phyloP scores from a whole-genome alignment of 805 yeast species.

The Myxozyma mucilagina region DNA sequence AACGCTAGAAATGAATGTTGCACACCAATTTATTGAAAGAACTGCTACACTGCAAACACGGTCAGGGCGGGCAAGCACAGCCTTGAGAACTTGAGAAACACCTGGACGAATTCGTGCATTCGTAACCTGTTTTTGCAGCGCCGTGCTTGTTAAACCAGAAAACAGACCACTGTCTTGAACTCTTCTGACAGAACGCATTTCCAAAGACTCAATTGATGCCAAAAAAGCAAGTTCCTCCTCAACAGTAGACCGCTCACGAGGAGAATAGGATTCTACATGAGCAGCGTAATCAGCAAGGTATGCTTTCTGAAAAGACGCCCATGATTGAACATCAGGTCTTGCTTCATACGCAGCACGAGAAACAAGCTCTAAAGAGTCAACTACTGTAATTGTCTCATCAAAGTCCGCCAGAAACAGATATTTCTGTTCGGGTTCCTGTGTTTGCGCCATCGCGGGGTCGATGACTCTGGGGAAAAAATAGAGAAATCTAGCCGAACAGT shows the following conservation, averaged over 20 bases:
- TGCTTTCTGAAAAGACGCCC: conserved; percentile 23
- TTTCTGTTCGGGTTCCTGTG: neutral
- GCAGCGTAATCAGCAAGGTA: conserved; percentile 26
- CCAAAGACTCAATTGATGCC: conserved; percentile 16
- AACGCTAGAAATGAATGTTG: conserved; percentile 11
- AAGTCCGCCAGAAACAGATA: conserved; percentile 28
- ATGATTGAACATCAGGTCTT: neutral
- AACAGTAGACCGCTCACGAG: conserved; percentile 1
- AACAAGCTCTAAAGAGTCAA: conserved; percentile 28
- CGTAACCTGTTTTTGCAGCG: too few relatives aligned
- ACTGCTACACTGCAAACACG: conserved; percentile 6
- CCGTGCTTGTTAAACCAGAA: conserved; percentile 17
- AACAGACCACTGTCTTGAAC: conserved; percentile 28
- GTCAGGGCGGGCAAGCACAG: neutral
- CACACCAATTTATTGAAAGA: conserved; percentile 33
- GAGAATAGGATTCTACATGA: neutral
- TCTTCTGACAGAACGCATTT: conserved; percentile 26
- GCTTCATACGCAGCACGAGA: conserved; percentile 31
- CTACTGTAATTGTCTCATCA: conserved; percentile 33
- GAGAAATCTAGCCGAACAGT: too few relatives aligned
- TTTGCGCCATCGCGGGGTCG: neutral
- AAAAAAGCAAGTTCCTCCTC: conserved; percentile 13
- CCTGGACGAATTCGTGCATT: conserved; percentile 15
- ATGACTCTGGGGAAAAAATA: too few relatives aligned
- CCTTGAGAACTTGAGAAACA: conserved; percentile 6